phyloP scores from a whole-genome alignment of 352 stramenopile genomes.

The Pythium grandisporangium region DNA sequence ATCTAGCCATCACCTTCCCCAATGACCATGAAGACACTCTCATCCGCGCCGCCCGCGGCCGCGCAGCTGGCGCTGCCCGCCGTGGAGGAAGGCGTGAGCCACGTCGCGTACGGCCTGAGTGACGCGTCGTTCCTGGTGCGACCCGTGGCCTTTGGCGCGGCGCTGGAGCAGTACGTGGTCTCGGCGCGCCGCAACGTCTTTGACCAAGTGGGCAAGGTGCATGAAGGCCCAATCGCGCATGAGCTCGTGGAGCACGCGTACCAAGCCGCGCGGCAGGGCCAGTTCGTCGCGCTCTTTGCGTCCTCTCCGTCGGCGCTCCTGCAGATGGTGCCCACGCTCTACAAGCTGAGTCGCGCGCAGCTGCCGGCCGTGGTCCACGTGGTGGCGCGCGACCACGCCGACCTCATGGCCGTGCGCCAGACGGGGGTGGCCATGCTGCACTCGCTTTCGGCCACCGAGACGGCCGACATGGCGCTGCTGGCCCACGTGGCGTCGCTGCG shows the following conservation, averaged over 20 bases:
- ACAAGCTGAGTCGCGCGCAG: constrained; percentile 88
- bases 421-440: constrained; percentile 88
- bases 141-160: constrained; percentile 49
- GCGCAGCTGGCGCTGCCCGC: constrained; percentile 21
- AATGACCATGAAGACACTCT: no score
- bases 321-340: constrained; percentile 92
- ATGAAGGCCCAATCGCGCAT: constrained; percentile 29
- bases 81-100: constrained; percentile 71
- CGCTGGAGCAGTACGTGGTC: constrained; percentile 64
- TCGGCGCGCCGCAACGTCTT: constrained; percentile 69
- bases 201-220: constrained; percentile 62
- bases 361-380: constrained; percentile 87
- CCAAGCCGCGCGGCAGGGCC: constrained; percentile 48
- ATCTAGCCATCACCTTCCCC: no score
- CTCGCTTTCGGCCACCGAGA: constrained; percentile 81
- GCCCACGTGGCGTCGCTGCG: constrained; percentile 87
- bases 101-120: constrained; percentile 70
- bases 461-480: constrained; percentile 88
- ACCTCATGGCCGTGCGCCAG: constrained; percentile 89
- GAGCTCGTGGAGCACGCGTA: constrained; percentile 62
- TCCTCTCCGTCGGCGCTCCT: constrained; percentile 78
- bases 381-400: constrained; percentile 84
- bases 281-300: constrained; percentile 88
- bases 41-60: no score
- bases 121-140: constrained; percentile 65